Evolutionary conservation across 768 basidiomycete species (phyloP).

Genomic region (Termitomyces sp.): DNA sequence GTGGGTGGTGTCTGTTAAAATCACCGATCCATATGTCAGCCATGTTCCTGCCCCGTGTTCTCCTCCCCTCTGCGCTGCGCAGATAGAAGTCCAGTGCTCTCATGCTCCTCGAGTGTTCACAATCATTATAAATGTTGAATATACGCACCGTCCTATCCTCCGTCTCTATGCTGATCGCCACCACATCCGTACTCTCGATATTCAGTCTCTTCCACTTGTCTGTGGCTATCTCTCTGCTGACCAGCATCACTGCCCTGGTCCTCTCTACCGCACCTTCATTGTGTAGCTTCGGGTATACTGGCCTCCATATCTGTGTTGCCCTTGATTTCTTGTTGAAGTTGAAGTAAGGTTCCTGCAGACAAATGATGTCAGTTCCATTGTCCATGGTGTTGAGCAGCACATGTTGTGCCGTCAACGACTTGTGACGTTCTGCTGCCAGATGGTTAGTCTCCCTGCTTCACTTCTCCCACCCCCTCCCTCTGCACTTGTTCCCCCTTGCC

Average conservation of each 20-base stretch:
- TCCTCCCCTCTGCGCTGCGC: background rate
- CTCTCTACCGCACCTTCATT: background rate
- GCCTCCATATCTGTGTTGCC: constrained; percentile 6
- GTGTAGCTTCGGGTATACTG: constrained; percentile 10
- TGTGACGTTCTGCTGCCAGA: constrained; percentile 26
- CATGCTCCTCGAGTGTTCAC: constrained; percentile 18
- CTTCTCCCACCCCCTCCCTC: background rate
- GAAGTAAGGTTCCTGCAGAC: constrained; percentile 37
- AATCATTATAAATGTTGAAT: constrained; percentile 38
- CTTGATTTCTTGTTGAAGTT: constrained; percentile 18
- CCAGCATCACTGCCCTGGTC: constrained; percentile 15
- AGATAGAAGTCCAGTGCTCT: constrained; percentile 8
- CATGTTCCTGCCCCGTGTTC: background rate
- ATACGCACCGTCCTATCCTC: constrained; percentile 18
- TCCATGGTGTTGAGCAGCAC: constrained; percentile 11
- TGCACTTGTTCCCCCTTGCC: no score
- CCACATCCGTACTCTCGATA: constrained; percentile 20
- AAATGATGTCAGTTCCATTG: constrained; percentile 26
- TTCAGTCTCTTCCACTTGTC: constrained; percentile 20
- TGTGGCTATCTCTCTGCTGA: constrained; percentile 16
- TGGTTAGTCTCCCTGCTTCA: background rate
- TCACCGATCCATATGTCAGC: constrained; percentile 29
- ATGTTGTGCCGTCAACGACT: constrained; percentile 17
- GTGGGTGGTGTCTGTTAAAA: constrained; percentile 39
- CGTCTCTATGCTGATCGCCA: constrained; percentile 19